Conservation (phyloP, 108 stramenopile species). For the Bacterosira constricta region DNA sequence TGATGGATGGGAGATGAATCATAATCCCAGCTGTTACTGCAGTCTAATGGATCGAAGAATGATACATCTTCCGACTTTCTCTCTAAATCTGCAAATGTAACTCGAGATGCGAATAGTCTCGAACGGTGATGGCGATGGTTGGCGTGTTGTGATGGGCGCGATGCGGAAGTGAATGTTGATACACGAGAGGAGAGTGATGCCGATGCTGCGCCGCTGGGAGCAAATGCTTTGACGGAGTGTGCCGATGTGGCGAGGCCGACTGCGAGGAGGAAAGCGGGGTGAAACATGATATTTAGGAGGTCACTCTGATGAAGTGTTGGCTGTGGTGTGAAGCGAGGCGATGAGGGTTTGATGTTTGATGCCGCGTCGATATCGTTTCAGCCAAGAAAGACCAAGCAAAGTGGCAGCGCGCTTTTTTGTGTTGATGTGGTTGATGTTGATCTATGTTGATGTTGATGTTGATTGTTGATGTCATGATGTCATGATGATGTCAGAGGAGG, state of each 20-base stretch:
- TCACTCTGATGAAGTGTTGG: too few relatives aligned
- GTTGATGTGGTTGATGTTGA: neutral
- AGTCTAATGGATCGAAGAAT: constrained; percentile 17
- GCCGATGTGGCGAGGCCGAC: neutral
- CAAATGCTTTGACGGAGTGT: neutral
- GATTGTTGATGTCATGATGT: too few relatives aligned
- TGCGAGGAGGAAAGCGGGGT: neutral
- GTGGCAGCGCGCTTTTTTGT: too few relatives aligned
- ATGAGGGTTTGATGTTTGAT: too few relatives aligned
- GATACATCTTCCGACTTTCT: neutral
- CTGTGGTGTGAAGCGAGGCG: too few relatives aligned
- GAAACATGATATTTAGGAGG: neutral
- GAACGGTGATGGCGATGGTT: neutral
- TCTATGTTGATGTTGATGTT: neutral
- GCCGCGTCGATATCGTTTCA: too few relatives aligned
- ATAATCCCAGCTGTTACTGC: constrained; percentile 17
- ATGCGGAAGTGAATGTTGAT: neutral
- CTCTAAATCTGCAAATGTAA: neutral
- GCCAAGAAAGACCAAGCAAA: too few relatives aligned
- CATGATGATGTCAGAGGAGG: neutral
- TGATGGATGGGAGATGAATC: neutral
- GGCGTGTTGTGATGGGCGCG: neutral
- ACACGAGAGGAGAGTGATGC: neutral
- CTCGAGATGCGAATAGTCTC: neutral
- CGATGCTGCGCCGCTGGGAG: neutral